Base-by-base conservation (phyloP, 1,284 basidiomycete genomes). In the Prillingera fragicola region DNA sequence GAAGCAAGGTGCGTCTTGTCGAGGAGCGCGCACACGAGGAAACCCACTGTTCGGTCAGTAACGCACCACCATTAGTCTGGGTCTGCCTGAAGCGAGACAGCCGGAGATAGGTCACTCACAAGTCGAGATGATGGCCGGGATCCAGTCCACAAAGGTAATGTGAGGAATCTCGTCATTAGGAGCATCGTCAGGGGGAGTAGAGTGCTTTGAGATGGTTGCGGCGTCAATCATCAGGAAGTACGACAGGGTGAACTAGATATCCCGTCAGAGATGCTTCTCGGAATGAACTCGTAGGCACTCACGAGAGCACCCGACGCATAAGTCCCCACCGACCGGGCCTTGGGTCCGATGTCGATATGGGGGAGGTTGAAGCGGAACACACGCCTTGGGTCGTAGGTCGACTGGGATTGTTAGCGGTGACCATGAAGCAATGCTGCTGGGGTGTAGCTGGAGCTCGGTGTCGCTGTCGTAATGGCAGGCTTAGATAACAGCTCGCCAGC, bases 211-310 rank as follows among this genome's bases (percentile, higher is more conserved):
- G 42, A 92, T 78, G 48, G 95, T 84, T 31, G 84, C 83, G 15
- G 94, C n/a, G 61, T 97, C 94, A 49, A 97, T 77, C 71, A 97
- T 90, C n/a, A 87, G 80, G 87, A 91, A 97, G 73, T 86, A 90
- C 19, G 88, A 89, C 24, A 94, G 73, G 3, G 90, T 86, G 69
- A 97, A 96, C 89, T 89, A 59, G 23, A 48, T n/a, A 25, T 4
- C 3, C 6, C 2, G 32, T 43, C 5, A 43, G 17, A n/a, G n/a
- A n/a, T n/a, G n/a, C n/a, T n/a, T n/a, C n/a, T n/a, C n/a, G n/a
- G n/a, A n/a, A n/a, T n/a, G n/a, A n/a, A n/a, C n/a, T n/a, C 27
- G 38, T 34, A 35, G 26, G 33, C 32, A 79, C 87, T 57, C 63
- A 94, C 90, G 53, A 97, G 75, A 31, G 83, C 90, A 29, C 94